Percentiles rank a stretch among this genome's conserved stretches.
phyloP scores from a whole-genome alignment of 257 asterid species.

The Solanum bukasovii region DNA sequence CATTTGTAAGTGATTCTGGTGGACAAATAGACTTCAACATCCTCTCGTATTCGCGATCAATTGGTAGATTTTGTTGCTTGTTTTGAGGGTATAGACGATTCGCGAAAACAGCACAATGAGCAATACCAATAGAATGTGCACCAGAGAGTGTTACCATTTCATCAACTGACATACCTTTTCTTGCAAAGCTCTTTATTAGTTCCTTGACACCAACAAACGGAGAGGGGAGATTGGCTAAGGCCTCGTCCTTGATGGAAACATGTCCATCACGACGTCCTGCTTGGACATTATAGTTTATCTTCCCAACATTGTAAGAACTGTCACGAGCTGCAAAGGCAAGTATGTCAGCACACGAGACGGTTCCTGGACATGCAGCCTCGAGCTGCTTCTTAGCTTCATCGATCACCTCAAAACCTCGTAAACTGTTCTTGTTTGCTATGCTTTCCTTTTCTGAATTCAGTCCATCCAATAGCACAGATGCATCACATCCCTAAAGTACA shows the following conservation, averaged over 20 bases:
- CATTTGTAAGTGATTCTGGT: constrained; percentile 13
- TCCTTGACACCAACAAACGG: constrained; percentile 35
- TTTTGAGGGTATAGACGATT: constrained; percentile 27
- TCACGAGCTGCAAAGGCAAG: constrained; percentile 65
- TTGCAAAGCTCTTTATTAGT: constrained; percentile 26
- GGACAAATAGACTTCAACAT: constrained; percentile 36
- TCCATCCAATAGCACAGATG: constrained; percentile 38
- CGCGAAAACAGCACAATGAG: constrained; percentile 34
- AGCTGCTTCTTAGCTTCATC: constrained; percentile 45
- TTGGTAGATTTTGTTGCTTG: constrained; percentile 21
- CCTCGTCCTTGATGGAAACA: constrained; percentile 24
- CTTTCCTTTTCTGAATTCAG: constrained; percentile 29
- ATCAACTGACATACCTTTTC: constrained; percentile 47
- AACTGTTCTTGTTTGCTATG: constrained; percentile 29
- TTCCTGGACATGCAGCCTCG: constrained; percentile 33
- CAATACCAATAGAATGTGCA: constrained; percentile 48
- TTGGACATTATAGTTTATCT: constrained; percentile 28
- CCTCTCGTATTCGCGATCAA: constrained; percentile 17
- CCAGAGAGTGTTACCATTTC: constrained; percentile 72
- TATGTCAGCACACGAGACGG: constrained; percentile 55
- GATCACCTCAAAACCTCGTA: constrained; percentile 49
- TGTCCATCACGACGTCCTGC: constrained; percentile 54
- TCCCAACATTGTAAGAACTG: constrained; percentile 31
- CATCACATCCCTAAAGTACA: constrained; percentile 46
- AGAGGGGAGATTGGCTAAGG: constrained; percentile 28